Conservation (phyloP, 495 filamentous ascomycete species). For the Bacidia rubella region DNA sequence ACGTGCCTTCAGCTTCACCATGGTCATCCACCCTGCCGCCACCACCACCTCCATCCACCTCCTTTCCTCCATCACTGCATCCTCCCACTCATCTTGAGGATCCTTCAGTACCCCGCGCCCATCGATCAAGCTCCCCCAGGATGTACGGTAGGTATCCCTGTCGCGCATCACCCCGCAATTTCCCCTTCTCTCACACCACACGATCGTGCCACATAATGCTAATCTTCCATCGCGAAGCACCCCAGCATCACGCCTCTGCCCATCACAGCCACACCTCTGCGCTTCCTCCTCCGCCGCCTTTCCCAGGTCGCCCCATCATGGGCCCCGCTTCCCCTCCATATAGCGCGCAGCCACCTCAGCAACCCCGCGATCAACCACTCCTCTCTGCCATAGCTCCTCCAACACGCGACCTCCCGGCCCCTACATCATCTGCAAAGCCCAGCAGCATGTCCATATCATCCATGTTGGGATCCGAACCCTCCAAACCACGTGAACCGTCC, state of each 20-base stretch:
- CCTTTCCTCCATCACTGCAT: conserved; percentile 8
- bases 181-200: not conserved
- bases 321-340: conserved; percentile 45
- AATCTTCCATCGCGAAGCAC: not conserved
- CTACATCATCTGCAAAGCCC: conserved; percentile 36
- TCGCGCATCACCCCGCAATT: conserved; percentile 3
- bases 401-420: conserved; percentile 38
- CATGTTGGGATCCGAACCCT: conserved; percentile 56
- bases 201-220: not conserved
- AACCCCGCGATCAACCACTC: conserved; percentile 24
- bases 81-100: conserved; percentile 3
- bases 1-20: conserved; percentile 4
- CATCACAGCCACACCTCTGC: not conserved
- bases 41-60: conserved; percentile 8
- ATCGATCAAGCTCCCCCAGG: conserved; percentile 12
- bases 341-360: conserved; percentile 27
- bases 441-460: conserved; percentile 96
- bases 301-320: conserved; percentile 42
- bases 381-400: conserved; percentile 27
- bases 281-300: conserved; percentile 31
- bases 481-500: conserved; percentile 47
- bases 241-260: not conserved
- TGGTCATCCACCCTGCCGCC: conserved; percentile 9
- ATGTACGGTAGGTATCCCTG: conserved; percentile 12
- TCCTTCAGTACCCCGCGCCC: not conserved